Conservation (phyloP, 2,329 filamentous ascomycete species). For the Sphaerulina vaccinii region DNA sequence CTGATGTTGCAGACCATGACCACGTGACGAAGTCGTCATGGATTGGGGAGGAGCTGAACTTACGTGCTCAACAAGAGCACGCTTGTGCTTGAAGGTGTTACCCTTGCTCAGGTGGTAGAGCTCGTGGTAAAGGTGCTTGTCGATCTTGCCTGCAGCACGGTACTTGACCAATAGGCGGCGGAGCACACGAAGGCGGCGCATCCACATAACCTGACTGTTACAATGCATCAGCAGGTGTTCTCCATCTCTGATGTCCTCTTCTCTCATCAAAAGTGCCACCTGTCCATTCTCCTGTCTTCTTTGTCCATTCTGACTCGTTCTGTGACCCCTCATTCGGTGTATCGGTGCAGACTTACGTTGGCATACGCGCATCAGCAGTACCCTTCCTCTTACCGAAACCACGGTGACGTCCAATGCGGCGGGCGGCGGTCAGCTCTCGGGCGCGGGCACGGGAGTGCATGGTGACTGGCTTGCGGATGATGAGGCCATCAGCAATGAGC, state of each 20-base stretch:
- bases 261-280: not conserved
- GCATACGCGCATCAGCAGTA: slow-evolving; percentile 99
- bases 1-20: slow-evolving; percentile 6
- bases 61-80: slow-evolving; percentile 99
- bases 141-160: slow-evolving; percentile 99
- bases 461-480: slow-evolving; percentile 99
- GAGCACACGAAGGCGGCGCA: slow-evolving; percentile 99
- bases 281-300: not conserved
- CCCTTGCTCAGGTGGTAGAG: slow-evolving; percentile 99
- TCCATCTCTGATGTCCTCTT: not conserved
- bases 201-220: slow-evolving; percentile 94
- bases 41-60: slow-evolving; percentile 47
- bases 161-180: slow-evolving; percentile 99
- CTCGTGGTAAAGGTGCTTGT: slow-evolving; percentile 99
- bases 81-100: slow-evolving; percentile 99
- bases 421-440: slow-evolving; percentile 89
- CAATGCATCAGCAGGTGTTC: slow-evolving; percentile 34
- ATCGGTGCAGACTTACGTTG: slow-evolving; percentile 64
- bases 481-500: slow-evolving; percentile 98
- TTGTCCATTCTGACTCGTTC: not conserved
- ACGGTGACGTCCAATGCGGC: slow-evolving; percentile 94
- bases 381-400: slow-evolving; percentile 99
- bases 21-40: slow-evolving; percentile 39
- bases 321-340: not conserved
- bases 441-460: slow-evolving; percentile 99